Evolutionary conservation across 345 rosid species (phyloP), one percentile per base, ranked within the genome.

Genomic region (Populus alba): DNA sequence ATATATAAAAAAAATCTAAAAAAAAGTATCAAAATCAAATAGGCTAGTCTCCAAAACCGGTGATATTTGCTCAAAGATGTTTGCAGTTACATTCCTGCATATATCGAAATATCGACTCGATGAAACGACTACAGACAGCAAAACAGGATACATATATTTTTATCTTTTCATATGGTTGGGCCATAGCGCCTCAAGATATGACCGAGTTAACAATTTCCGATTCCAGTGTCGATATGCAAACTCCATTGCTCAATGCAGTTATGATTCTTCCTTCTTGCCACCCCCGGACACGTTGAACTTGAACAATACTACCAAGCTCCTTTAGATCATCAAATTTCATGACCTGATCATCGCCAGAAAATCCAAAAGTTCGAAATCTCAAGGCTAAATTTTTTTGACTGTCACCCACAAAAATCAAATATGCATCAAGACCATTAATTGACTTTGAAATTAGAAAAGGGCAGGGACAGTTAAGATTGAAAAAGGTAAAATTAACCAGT

Each of bases 271-370:
- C 87, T 97, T 97, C 92, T 97, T 97, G 51, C 99, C 99, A 66
- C 97, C 98, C 17, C 98, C 92, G 1, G 98, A 94, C 53, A 94
- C 98, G 59, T 96, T 97, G 83, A 97, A 97, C 92, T 97, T 97
- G 90, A 97, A 97, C 83, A 90, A 92, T 80, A 96, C 75, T 91
- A 62, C 92, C 97, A 23, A 87, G 93, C 86, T 93, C 97, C 88
- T 95, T 95, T 74, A 95, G 90, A 89, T 93, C 99, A 25, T 91
- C 97, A 17, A 93, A 95, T 83, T 95, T 95, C 99, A 95, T 95
- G 70, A 95, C 98, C 98, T 95, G 80, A 45, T 76, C 73, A 81
- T 61, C 13, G 29, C n/a, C 33, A 72, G 20, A 43, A 70, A 57
- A 29, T 77, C 25, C 49, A 37, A 15, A 1, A 4, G 23, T 75